These are phyloP conservation scores for Coemansia sp. DNA, from an alignment of 192 early-diverging fungal genomes.

Conservation along the genomic window DNA sequence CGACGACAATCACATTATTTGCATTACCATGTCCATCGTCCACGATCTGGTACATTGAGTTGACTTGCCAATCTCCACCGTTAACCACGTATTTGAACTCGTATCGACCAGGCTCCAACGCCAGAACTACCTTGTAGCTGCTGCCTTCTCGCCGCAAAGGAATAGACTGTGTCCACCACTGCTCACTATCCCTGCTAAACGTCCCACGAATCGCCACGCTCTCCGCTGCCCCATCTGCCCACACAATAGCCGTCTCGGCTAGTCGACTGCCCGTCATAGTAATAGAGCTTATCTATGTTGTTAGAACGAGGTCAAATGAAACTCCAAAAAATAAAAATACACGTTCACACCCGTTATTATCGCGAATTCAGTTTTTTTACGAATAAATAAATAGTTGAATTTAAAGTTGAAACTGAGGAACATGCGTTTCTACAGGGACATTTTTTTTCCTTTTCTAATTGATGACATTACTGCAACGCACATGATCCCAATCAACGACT, in stretches of 20 bases:
- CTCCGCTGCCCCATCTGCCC: constrained; percentile 31
- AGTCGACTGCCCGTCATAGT: not conserved
- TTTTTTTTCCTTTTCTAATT: no score
- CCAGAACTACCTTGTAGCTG: constrained; percentile 21
- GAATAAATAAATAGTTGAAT: not conserved
- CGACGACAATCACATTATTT: constrained; percentile 43
- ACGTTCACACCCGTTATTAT: not conserved
- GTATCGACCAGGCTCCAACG: constrained; percentile 39
- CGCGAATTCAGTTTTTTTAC: not conserved
- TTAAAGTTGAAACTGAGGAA: not conserved
- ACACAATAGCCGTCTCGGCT: constrained; percentile 29
- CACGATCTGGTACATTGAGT: constrained; percentile 22
- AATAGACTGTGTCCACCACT: constrained; percentile 49
- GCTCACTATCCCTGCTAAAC: constrained; percentile 17
- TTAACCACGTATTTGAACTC: constrained; percentile 54
- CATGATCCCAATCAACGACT: not conserved
- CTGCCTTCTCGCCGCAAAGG: constrained; percentile 13
- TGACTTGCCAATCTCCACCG: constrained; percentile 40
- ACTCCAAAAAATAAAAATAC: not conserved
- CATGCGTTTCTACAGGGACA: not conserved
- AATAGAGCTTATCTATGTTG: not conserved
- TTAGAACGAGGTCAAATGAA: not conserved
- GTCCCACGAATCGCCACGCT: constrained; percentile 49
- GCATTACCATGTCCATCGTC: constrained; percentile 40
- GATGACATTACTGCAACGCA: not conserved